These are phyloP conservation scores for Skeletonema marinoi DNA, from an alignment of 108 stramenopile genomes.

Conservation along the genomic window DNA sequence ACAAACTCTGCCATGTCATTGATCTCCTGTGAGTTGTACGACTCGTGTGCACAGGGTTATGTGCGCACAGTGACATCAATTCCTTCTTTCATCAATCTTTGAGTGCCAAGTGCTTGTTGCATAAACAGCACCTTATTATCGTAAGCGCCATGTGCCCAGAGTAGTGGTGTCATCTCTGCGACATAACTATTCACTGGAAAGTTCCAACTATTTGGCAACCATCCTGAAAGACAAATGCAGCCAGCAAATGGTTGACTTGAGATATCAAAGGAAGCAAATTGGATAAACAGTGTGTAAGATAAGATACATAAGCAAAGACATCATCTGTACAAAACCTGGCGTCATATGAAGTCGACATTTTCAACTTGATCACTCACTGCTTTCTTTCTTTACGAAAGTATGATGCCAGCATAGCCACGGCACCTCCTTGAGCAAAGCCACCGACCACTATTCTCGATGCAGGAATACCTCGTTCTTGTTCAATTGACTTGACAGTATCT, in stretches of 20 bases:
- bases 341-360: too few species aligned
- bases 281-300: not conserved
- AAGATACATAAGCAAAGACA: not conserved
- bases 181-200: slow-evolving; percentile 29
- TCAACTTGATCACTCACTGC: not conserved
- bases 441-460: slow-evolving; percentile 64
- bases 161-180: slow-evolving; percentile 52
- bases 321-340: too few species aligned
- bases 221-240: slow-evolving; percentile 60
- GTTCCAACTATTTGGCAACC: slow-evolving; percentile 60
- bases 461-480: slow-evolving; percentile 51
- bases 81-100: slow-evolving; percentile 35
- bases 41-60: slow-evolving; percentile 66
- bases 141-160: slow-evolving; percentile 73
- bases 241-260: slow-evolving; percentile 49
- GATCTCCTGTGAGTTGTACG: slow-evolving; percentile 56
- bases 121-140: slow-evolving; percentile 72
- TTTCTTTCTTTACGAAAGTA: slow-evolving; percentile 30
- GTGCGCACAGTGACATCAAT: slow-evolving; percentile 21
- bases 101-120: slow-evolving; percentile 69
- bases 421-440: slow-evolving; percentile 79
- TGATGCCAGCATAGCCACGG: slow-evolving; percentile 63
- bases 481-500: slow-evolving; percentile 28
- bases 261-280: not conserved
- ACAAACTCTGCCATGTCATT: slow-evolving; percentile 64